Percentiles rank a stretch among this genome's conserved stretches.
Conservation (phyloP, 129 eudicot species). For the Flaveria bidentis region DNA sequence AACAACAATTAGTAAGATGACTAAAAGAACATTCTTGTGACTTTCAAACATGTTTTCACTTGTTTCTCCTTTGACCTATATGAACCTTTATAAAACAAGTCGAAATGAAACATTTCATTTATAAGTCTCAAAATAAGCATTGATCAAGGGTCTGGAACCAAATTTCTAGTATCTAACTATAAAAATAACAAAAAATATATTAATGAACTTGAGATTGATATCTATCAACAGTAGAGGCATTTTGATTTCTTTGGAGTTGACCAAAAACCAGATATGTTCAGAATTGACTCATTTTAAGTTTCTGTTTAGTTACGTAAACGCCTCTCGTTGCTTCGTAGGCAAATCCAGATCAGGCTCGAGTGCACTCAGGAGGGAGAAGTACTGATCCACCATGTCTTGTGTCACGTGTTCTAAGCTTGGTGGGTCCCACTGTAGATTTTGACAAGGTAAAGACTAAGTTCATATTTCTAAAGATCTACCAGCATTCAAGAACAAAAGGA, state of each 20-base stretch:
- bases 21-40: too few species aligned
- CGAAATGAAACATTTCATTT: too few species aligned
- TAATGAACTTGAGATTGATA: too few species aligned
- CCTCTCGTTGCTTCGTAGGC: constrained; percentile 53
- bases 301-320: constrained; percentile 33
- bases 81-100: too few species aligned
- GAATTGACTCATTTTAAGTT: not conserved
- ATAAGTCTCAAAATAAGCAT: too few species aligned
- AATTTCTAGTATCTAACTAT: too few species aligned
- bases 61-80: too few species aligned
- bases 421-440: constrained; percentile 69
- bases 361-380: constrained; percentile 55
- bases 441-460: not conserved
- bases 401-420: constrained; percentile 70
- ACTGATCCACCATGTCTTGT: constrained; percentile 69
- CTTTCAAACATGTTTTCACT: too few species aligned
- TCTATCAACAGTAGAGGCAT: too few species aligned
- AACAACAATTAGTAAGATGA: too few species aligned
- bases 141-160: too few species aligned
- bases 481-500: not conserved
- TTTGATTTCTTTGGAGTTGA: not conserved
- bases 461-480: not conserved
- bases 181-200: too few species aligned
- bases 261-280: not conserved
- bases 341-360: constrained; percentile 71